phyloP scores from a whole-genome alignment of 129 eudicot species.

The Apium graveolens region DNA sequence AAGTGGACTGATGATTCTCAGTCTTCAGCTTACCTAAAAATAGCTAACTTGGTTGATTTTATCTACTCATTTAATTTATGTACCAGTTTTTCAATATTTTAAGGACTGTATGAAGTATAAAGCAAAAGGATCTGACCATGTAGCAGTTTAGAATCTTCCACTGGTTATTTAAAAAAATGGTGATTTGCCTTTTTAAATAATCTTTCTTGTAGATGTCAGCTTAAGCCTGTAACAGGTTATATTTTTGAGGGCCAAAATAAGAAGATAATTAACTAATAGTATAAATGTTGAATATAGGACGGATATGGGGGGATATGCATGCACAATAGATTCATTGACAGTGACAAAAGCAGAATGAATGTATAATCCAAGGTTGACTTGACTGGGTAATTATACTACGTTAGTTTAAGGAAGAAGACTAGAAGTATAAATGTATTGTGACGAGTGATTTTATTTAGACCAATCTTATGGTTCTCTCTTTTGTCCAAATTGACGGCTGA shows the following conservation, averaged over 20 bases:
- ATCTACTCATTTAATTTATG: neutral
- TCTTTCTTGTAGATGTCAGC: neutral
- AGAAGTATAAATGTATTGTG: neutral
- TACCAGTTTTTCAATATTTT: neutral
- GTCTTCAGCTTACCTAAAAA: neutral
- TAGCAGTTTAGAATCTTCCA: neutral
- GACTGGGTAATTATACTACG: neutral
- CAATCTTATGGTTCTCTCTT: neutral
- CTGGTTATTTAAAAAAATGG: neutral
- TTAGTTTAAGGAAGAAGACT: neutral
- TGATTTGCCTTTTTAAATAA: neutral
- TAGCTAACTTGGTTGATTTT: conserved; percentile 8
- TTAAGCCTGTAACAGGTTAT: neutral
- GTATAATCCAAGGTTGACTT: neutral
- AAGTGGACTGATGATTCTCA: neutral
- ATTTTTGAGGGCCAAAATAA: neutral
- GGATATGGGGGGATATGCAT: neutral
- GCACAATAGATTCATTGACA: neutral
- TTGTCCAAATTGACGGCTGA: neutral
- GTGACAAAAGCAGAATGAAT: neutral
- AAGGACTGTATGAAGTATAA: neutral
- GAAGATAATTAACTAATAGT: neutral
- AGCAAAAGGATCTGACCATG: neutral
- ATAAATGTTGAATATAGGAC: neutral
- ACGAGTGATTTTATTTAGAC: neutral